Evolutionary conservation across 176 grass and related monocot species (phyloP), one percentile per base, ranked within the genome.

Genomic region (Zoysia pacifica): DNA sequence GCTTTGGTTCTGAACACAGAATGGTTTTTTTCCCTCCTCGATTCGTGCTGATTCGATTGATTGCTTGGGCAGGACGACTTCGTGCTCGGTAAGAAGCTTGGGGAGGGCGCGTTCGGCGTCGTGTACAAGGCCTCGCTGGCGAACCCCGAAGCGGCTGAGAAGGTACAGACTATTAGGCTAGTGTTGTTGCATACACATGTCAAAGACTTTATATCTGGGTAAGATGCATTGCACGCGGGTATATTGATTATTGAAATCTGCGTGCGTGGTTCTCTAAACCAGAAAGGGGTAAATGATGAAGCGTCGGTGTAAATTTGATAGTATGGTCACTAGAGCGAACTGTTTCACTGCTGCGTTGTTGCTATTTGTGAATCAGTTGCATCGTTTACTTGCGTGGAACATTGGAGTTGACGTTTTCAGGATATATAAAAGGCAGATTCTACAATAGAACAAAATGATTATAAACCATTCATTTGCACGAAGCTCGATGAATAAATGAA

Each of bases 61-160:
- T 70, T 70, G 73, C 5, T 76, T 49, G 37, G 8, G 66, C 78
- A 99, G 93, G 90, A 95, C 62, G 96, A 93, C 52, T 81, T 99
- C 81, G 88, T 93, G 61, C 86, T 94, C 11, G 93, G 93, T 67
- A 99, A 91, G 81, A 99, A 99, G 86, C 81, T 99, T 13, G 90
- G 96, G 14, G 96, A 95, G 80, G 96, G 93, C 18, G 90, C 96
- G 16, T 99, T 99, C 58, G 96, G 93, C 48, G 88, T 99, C 51
- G 93, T 99, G 43, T 99, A 86, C 56, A 99, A 95, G 82, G 96
- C 80, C 5, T 93, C 92, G 6, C 80, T 95, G 65, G 74, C 90
- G 70, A 84, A 91, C n/a, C 84, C 84, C 41, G 91, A 93, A 79
- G 78, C 68, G 1, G 89, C 84, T 15, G 45, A 76, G 81, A 99